Conservation (phyloP, 805 yeast genomes). For the Jamesozyma gamospora region DNA sequence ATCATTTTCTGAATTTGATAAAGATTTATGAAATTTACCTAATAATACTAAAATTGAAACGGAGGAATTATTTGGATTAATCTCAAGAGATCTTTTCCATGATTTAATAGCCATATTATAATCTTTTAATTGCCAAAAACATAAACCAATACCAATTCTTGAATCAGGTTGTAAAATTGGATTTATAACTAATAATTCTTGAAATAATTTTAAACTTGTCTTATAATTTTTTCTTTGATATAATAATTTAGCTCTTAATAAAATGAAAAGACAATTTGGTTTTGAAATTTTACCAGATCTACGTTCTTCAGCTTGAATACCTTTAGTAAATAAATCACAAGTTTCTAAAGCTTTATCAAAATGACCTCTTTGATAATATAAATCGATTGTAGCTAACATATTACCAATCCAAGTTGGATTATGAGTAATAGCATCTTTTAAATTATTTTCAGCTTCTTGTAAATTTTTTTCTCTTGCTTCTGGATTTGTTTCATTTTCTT, state of each 20-base stretch:
- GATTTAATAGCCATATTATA: conserved; percentile 64
- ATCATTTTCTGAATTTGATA: conserved; percentile 36
- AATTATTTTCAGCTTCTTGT: conserved; percentile 34
- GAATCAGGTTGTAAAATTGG: conserved; percentile 85
- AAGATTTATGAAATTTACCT: conserved; percentile 55
- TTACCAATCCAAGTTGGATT: conserved; percentile 40
- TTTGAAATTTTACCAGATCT: conserved; percentile 36
- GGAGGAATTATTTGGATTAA: conserved; percentile 49
- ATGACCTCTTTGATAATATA: conserved; percentile 46
- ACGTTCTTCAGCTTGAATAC: conserved; percentile 29
- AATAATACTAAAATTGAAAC: conserved; percentile 60
- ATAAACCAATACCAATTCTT: conserved; percentile 86
- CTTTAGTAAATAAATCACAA: conserved; percentile 48
- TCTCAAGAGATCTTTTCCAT: conserved; percentile 70
- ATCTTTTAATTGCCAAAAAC: conserved; percentile 84
- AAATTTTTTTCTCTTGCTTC: conserved; percentile 27
- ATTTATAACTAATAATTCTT: conserved; percentile 64
- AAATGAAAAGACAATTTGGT: conserved; percentile 60
- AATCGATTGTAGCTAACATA: conserved; percentile 58
- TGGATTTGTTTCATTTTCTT: conserved; percentile 15
- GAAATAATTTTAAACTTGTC: conserved; percentile 72
- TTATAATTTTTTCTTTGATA: conserved; percentile 63
- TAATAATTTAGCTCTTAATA: conserved; percentile 76
- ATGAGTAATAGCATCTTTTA: conserved; percentile 39
- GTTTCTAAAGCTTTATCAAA: conserved; percentile 63